A percentile compares a stretch with the other conserved stretches of the same genome.
phyloP scores from a whole-genome alignment of 1,139 yeast genomes.

The Candida sanyaensis region DNA sequence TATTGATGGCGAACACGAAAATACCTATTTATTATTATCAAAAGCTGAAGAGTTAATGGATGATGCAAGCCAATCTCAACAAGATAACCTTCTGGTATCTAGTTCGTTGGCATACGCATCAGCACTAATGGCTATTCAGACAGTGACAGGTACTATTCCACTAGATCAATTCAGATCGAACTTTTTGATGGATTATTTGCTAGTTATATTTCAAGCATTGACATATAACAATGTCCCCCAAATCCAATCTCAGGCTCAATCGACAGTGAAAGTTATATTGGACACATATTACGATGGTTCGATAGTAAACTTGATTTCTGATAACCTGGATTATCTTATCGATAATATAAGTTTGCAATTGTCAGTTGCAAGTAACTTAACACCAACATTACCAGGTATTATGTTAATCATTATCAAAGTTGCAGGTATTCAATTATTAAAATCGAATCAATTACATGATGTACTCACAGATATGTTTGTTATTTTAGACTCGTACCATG shows the following conservation, averaged over 20 bases:
- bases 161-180: constrained; percentile 32
- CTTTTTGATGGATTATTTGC: constrained; percentile 33
- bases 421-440: constrained; percentile 65
- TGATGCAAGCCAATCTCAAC: constrained; percentile 15
- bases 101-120: constrained; percentile 23
- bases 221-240: constrained; percentile 29
- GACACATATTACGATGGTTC: constrained; percentile 57
- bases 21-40: constrained; percentile 23
- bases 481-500: constrained; percentile 80
- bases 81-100: neutral
- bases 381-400: constrained; percentile 74
- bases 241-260: constrained; percentile 33
- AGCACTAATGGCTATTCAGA: constrained; percentile 34
- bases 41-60: constrained; percentile 29
- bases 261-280: constrained; percentile 42
- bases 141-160: constrained; percentile 23
- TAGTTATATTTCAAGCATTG: constrained; percentile 36
- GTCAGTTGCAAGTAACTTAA: constrained; percentile 61
- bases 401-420: constrained; percentile 65
- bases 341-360: constrained; percentile 73
- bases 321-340: constrained; percentile 77
- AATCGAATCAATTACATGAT: constrained; percentile 63
- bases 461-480: constrained; percentile 72
- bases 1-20: constrained; percentile 16
- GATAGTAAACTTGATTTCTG: constrained; percentile 53